Evolutionary conservation across 1,139 yeast genomes (phyloP), one percentile per base, ranked within the genome.

Genomic region (Yamadazyma mexicana): DNA sequence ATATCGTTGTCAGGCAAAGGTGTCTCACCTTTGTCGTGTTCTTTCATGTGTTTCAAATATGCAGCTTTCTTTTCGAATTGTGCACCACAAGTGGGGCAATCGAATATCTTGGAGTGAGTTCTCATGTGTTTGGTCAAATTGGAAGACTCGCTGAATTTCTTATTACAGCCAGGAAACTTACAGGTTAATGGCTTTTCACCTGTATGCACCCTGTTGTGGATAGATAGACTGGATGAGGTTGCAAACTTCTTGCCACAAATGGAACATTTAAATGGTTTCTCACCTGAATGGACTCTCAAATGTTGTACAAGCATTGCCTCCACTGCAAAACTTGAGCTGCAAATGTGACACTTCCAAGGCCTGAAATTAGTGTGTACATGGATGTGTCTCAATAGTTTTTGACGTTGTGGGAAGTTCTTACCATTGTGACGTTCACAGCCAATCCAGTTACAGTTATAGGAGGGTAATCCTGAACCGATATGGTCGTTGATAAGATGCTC

Each of bases 101-200:
- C 69, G 55, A 59, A 77, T 26, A 61, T 58, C 45, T 80, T 47
- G 7, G 72, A 31, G 56, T 85, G 94, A 2, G 76, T 77, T 54
- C 78, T 84, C 82, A 87, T 77, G 59, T 92, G 98, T 55, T 92
- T 92, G 17, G 88, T 83, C 51, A 91, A 68, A 56, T 92, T 91
- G 12, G 95, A 85, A 33, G 92, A 81, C 58, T 92, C 98, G 44
- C 94, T 83, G 55, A 92, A 92, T 39, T 88, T 66, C 59, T 87
- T 88, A 17, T 79, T 83, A 59, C 98, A 92, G 0, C 88, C 86
- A 0, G 85, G 85, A 65, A 78, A 76, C 48, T 81, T 83, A 61
- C 98, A 92, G 32, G 62, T 66, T 48, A 89, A 70, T 1, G 98
- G 98, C 58, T 87, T 87, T 46, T 86, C 77, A 4, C 82, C 82